phyloP scores from a whole-genome alignment of 148 eudicot species.

The Persicaria tinctoria region DNA sequence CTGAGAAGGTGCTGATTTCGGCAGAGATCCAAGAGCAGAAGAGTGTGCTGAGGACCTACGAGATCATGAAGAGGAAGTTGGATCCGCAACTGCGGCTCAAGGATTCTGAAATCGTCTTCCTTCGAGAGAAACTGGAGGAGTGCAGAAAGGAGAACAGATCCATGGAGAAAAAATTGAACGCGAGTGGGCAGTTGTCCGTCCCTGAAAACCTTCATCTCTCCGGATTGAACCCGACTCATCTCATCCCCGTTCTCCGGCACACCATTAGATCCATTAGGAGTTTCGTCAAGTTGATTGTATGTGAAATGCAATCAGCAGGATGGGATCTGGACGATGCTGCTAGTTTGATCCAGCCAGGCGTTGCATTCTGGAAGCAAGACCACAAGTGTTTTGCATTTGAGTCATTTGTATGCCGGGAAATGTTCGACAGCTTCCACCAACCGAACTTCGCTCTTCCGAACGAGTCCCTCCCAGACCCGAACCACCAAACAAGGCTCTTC shows the following conservation, averaged over 20 bases:
- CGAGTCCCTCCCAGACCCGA: constrained; percentile 34
- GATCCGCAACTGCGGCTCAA: constrained; percentile 65
- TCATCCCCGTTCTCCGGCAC: constrained; percentile 44
- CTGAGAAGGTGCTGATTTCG: constrained; percentile 43
- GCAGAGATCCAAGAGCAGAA: constrained; percentile 78
- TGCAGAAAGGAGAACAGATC: constrained; percentile 49
- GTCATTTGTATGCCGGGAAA: constrained; percentile 70
- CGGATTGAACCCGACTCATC: constrained; percentile 50
- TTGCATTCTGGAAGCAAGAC: constrained; percentile 36
- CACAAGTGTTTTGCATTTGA: constrained; percentile 67
- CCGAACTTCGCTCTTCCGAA: constrained; percentile 42
- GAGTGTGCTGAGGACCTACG: constrained; percentile 53
- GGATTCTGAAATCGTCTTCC: constrained; percentile 67
- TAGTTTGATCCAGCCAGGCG: constrained; percentile 59
- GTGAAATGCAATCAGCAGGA: constrained; percentile 65
- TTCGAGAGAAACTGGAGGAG: constrained; percentile 69
- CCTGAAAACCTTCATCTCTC: constrained; percentile 58
- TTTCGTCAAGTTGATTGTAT: constrained; percentile 52
- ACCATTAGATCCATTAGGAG: constrained; percentile 51
- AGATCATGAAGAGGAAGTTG: constrained; percentile 53
- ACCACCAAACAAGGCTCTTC: constrained; percentile 30
- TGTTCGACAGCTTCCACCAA: constrained; percentile 69
- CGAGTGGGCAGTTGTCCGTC: constrained; percentile 53
- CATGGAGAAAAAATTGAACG: constrained; percentile 64
- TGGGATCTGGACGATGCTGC: constrained; percentile 79